A percentile compares a stretch with the other conserved stretches of the same genome.
phyloP scores from a whole-genome alignment of 257 asterid species.

The Solanum verrucosum region DNA sequence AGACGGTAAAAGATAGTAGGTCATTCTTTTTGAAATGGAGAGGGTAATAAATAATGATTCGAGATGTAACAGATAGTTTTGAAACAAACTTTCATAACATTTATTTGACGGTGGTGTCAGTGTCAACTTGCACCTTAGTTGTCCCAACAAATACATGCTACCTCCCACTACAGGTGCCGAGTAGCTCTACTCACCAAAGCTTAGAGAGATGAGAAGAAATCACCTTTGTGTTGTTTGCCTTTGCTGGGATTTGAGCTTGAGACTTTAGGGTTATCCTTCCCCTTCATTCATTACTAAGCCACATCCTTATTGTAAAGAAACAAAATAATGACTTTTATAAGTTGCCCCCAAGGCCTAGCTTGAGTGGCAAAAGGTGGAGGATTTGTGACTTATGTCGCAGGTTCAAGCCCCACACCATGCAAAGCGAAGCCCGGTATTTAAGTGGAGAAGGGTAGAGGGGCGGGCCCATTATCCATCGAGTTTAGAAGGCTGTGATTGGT shows the following conservation, averaged over 20 bases:
- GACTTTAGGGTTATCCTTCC: background rate
- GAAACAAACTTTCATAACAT: background rate
- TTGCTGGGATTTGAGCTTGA: background rate
- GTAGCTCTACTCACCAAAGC: background rate
- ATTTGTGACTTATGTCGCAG: background rate
- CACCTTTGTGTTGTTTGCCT: background rate
- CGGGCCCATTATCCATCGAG: background rate
- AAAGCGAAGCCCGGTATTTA: background rate
- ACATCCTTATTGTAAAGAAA: background rate
- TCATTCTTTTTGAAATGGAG: background rate
- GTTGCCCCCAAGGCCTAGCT: background rate
- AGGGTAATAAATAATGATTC: background rate
- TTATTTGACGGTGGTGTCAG: background rate
- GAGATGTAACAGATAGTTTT: background rate
- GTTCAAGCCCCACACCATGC: background rate
- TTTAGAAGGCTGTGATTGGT: background rate
- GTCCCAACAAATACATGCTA: background rate
- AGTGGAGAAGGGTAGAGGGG: background rate
- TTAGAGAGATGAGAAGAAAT: background rate
- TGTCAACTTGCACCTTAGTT: background rate
- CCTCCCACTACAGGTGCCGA: background rate
- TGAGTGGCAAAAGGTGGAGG: background rate
- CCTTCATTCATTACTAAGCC: background rate
- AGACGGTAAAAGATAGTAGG: background rate
- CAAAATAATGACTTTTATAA: background rate